phyloP scores from a whole-genome alignment of 179 eudicot species.

The Spergularia azorica region DNA sequence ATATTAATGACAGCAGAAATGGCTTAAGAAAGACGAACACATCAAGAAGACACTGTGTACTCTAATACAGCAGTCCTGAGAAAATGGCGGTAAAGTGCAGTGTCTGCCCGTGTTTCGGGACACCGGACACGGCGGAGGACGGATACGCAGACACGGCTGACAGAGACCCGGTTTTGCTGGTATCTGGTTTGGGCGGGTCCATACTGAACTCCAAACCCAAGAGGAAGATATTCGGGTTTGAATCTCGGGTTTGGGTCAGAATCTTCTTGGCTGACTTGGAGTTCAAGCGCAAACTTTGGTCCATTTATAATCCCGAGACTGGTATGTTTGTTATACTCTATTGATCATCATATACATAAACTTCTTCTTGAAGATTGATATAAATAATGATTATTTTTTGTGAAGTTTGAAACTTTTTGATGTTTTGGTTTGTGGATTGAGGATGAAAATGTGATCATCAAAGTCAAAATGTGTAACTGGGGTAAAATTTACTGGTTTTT shows the following conservation, averaged over 20 bases:
- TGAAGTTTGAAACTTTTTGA: conserved; percentile 4
- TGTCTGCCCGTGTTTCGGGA: conserved; percentile 43
- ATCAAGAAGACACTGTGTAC: too few species aligned
- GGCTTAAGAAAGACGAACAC: too few species aligned
- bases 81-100: conserved; percentile 41
- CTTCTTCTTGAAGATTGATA: neutral
- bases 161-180: conserved; percentile 75
- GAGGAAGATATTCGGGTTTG: conserved; percentile 50
- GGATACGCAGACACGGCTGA: conserved; percentile 38
- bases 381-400: neutral
- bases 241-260: conserved; percentile 89
- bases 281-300: conserved; percentile 76
- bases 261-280: conserved; percentile 77
- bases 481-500: neutral
- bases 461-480: neutral
- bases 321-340: conserved; percentile 32
- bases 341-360: neutral
- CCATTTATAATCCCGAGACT: conserved; percentile 68
- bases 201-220: conserved; percentile 66
- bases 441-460: neutral
- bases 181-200: conserved; percentile 81
- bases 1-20: too few species aligned
- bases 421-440: conserved; percentile 4
- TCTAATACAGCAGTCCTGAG: neutral
- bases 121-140: conserved; percentile 33